Percentiles rank a stretch among this genome's conserved stretches.
Conservation (phyloP, 2,329 filamentous ascomycete genomes). For the Neofusicoccum laricinum region DNA sequence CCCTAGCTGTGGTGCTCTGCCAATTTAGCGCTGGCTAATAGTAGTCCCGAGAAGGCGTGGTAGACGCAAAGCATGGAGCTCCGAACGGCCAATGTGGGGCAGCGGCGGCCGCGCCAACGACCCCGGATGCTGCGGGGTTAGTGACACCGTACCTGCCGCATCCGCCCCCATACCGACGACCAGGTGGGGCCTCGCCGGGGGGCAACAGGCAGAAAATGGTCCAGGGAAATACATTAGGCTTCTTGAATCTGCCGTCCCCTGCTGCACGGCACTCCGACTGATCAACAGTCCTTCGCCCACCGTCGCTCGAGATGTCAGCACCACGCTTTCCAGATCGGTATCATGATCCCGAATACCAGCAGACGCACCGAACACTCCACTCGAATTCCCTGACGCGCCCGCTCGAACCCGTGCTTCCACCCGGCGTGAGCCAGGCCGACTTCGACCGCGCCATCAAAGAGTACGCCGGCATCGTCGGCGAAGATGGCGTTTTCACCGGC, state of each 20-base stretch:
- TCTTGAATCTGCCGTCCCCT: background rate
- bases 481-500: conserved; percentile 40
- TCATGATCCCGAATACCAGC: conserved; percentile 41
- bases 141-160: background rate
- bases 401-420: conserved; percentile 40
- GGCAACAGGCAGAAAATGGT: background rate
- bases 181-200: background rate
- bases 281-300: background rate
- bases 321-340: conserved; percentile 26
- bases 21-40: too few species aligned
- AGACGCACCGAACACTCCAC: conserved; percentile 42
- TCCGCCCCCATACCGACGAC: background rate
- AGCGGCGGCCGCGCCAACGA: background rate
- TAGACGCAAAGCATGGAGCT: background rate
- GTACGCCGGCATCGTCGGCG: conserved; percentile 35
- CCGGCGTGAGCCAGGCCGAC: conserved; percentile 36
- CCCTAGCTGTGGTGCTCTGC: too few species aligned
- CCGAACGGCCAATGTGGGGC: background rate
- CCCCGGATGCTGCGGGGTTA: background rate
- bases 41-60: too few species aligned
- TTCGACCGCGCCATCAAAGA: conserved; percentile 39
- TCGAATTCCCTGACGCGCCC: conserved; percentile 38
- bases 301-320: background rate
- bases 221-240: background rate
- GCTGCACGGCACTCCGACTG: too few species aligned